These are phyloP conservation scores for Emiliania huxleyi DNA, from an alignment of 78 protist species.

Conservation along the genomic window DNA sequence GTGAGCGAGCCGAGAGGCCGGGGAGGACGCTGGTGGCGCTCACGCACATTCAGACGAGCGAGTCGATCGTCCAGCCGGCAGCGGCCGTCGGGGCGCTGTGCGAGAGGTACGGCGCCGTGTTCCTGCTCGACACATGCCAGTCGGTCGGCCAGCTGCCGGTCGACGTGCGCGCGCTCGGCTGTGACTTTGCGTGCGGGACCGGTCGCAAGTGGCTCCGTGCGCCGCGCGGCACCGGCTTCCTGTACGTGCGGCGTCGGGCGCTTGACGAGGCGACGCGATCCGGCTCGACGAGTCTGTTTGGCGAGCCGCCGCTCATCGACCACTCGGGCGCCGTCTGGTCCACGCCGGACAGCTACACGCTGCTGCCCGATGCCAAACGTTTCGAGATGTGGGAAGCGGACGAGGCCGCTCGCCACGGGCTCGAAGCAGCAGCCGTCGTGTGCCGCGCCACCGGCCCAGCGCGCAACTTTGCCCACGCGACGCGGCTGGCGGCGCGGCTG, in stretches of 20 bases:
- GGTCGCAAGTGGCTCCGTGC: not conserved
- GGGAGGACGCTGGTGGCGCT: not conserved
- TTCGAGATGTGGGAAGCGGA: not conserved
- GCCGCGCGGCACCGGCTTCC: not conserved
- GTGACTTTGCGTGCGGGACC: not conserved
- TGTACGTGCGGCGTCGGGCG: not conserved
- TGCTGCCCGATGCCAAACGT: not conserved
- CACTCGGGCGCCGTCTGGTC: not conserved
- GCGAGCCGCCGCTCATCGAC: not conserved
- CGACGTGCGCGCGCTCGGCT: not conserved
- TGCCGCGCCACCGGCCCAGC: not conserved
- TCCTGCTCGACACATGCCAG: constrained; percentile 8
- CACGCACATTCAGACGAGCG: not conserved
- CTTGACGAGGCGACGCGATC: not conserved
- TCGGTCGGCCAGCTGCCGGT: not conserved
- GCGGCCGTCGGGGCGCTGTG: not conserved
- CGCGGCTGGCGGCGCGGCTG: not conserved
- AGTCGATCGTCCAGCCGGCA: not conserved
- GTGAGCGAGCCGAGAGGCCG: too few species aligned
- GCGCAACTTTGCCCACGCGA: not conserved
- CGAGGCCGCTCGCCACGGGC: not conserved
- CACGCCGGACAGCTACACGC: not conserved
- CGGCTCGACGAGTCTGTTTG: too few species aligned
- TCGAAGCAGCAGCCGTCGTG: not conserved
- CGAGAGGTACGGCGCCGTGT: not conserved